Evolutionary conservation across 345 rosid genomes (phyloP).

Genomic region (Eucalyptus sp.): DNA sequence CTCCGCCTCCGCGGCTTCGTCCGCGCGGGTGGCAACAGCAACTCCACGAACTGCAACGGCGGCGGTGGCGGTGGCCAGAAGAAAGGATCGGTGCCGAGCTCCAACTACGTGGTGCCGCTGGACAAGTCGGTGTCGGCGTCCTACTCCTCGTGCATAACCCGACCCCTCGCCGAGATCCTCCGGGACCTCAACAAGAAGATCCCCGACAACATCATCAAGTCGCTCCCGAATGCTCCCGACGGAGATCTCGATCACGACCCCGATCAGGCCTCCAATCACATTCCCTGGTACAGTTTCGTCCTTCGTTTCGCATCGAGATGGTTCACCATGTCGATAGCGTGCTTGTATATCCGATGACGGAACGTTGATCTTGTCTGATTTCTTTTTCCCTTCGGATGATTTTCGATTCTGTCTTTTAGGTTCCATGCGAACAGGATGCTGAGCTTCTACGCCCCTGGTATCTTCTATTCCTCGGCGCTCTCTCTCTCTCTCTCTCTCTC

Average conservation of each 20-base stretch:
- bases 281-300: constrained; percentile 55
- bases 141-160: constrained; percentile 61
- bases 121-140: constrained; percentile 55
- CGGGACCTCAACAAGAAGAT: constrained; percentile 95
- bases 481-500: not conserved
- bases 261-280: constrained; percentile 25
- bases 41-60: constrained; percentile 6
- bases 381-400: not conserved
- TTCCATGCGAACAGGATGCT: constrained; percentile 95
- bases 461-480: not conserved
- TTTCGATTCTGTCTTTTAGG: constrained; percentile 21
- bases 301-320: not conserved
- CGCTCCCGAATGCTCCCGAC: constrained; percentile 12
- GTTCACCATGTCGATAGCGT: not conserved
- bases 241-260: not conserved
- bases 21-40: not conserved
- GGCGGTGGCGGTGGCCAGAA: constrained; percentile 24
- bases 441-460: constrained; percentile 97
- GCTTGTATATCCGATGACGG: not conserved
- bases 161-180: constrained; percentile 90
- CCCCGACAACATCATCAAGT: constrained; percentile 72
- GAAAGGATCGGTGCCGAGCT: constrained; percentile 50
- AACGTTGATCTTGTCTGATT: not conserved
- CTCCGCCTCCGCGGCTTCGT: not conserved
- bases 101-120: constrained; percentile 91